Base-by-base conservation (phyloP, 2,329 filamentous ascomycete genomes). In the Exophiala xenobiotica region DNA sequence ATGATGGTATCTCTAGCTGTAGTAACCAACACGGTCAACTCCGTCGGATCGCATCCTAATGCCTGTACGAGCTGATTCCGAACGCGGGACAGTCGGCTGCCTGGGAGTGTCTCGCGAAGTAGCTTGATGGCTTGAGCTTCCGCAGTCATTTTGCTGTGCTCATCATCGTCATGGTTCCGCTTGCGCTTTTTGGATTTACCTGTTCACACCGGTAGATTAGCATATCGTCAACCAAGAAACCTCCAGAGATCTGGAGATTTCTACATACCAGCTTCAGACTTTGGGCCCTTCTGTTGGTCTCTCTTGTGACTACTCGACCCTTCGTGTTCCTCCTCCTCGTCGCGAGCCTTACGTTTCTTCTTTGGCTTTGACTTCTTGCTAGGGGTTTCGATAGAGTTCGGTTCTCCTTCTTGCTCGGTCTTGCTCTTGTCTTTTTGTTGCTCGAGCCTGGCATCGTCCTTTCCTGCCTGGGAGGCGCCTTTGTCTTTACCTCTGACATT, bases 41-140 rank as follows among this genome's bases (percentile, higher is more conserved):
- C 55, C 14, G 51, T 53, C 2, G 52, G 51, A 11, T 44, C 31
- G 6, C 12, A 40, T n/a, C 52, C 55, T 7, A 23, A 35, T 14
- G 54, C 51, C 18, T 26, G 38, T 16, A 47, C 24, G 14, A 58
- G 23, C n/a, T 45, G 23, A n/a, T 29, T 20, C 14, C 16, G 26
- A 26, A 53, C 52, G 6, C 49, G 52, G 4, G 39, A 14, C 4
- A 58, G 18, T 31, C 43, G 49, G 11, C 39, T 33, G n/a, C 26
- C 31, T 3, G 55, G 55, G 29, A 58, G 41, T 7, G 35, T 46
- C 40, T 55, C 52, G 23, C 55, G 55, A 7, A 58, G 52, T 16
- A 35, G 46, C 20, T 45, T 48, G 46, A 55, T 40, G 2, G 55
- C 55, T 18, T 44, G 37, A 14, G 55, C 42, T 46, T 58, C 55